These are phyloP conservation scores for Colletotrichum karsti DNA, from an alignment of 2,329 filamentous ascomycete genomes.

Conservation along the genomic window DNA sequence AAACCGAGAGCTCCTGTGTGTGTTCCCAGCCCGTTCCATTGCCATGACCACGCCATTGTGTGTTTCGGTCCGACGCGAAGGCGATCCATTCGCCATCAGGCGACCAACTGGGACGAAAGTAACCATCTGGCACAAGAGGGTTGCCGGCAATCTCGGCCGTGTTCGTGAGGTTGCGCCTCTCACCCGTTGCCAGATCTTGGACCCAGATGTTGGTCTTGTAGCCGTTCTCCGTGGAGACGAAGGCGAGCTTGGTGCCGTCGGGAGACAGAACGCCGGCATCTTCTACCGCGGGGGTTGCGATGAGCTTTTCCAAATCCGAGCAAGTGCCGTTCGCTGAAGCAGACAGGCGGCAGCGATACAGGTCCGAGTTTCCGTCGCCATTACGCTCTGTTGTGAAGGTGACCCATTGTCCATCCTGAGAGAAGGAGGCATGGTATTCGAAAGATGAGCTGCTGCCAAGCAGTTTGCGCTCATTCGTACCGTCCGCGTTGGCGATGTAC, in stretches of 20 bases:
- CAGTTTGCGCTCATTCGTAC: conserved; percentile 14
- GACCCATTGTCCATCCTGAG: conserved; percentile 8
- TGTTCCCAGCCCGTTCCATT: conserved; percentile 21
- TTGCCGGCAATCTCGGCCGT: conserved; percentile 10
- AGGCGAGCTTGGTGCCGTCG: not conserved
- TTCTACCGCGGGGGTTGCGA: conserved; percentile 17
- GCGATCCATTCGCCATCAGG: conserved; percentile 18
- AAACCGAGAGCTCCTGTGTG: conserved; percentile 14
- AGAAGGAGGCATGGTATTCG: conserved; percentile 13
- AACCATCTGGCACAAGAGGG: not conserved
- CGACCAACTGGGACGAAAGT: conserved; percentile 18
- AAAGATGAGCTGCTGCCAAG: conserved; percentile 1
- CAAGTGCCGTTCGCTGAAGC: not conserved
- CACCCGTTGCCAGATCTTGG: not conserved
- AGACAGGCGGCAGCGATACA: conserved; percentile 12
- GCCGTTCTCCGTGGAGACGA: conserved; percentile 18
- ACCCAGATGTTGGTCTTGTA: conserved; percentile 17
- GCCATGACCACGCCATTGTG: conserved; percentile 9
- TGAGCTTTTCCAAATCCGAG: conserved; percentile 1
- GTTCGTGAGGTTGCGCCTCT: conserved; percentile 18
- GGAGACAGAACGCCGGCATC: conserved; percentile 11
- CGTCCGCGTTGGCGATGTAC: conserved; percentile 20
- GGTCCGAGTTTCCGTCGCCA: conserved; percentile 17
- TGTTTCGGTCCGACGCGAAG: conserved; percentile 19
- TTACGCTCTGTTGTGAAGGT: conserved; percentile 19